These are phyloP conservation scores for Leishmania braziliensis DNA, from an alignment of 208 protist species.

Conservation along the genomic window DNA sequence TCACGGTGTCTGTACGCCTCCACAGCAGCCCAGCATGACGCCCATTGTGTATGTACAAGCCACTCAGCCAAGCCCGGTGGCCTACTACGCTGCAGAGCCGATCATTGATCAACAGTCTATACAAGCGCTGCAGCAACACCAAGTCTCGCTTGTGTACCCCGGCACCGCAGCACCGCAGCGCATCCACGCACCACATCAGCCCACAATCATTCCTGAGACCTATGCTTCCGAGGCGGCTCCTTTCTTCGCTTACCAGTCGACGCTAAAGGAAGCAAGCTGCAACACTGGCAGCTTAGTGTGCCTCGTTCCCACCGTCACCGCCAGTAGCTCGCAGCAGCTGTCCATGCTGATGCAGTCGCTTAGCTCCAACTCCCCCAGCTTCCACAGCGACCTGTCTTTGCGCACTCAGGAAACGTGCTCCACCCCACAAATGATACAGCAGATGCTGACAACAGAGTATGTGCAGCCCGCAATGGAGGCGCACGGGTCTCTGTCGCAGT, in stretches of 20 bases:
- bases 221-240: not conserved
- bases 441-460: not conserved
- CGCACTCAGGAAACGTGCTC: conserved; percentile 1
- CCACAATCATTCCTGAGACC: not conserved
- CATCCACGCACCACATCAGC: conserved; percentile 4
- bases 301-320: conserved; percentile 4
- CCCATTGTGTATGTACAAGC: conserved; percentile 26
- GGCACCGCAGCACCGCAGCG: not conserved
- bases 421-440: conserved; percentile 10
- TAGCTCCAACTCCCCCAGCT: conserved; percentile 3
- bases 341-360: conserved; percentile 21
- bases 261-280: conserved; percentile 3
- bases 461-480: not conserved
- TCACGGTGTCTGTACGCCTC: not conserved
- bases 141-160: conserved; percentile 18
- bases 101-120: not conserved
- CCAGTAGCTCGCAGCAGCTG: not conserved
- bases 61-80: not conserved
- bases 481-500: not conserved
- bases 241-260: conserved; percentile 18
- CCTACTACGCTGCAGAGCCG: conserved; percentile 17
- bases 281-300: no score
- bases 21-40: conserved; percentile 15
- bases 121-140: conserved; percentile 8
- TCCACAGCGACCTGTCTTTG: not conserved